Percentiles rank a stretch among this genome's conserved stretches.
phyloP scores from a whole-genome alignment of 441 rosid species.

The Metrosideros polymorpha region DNA sequence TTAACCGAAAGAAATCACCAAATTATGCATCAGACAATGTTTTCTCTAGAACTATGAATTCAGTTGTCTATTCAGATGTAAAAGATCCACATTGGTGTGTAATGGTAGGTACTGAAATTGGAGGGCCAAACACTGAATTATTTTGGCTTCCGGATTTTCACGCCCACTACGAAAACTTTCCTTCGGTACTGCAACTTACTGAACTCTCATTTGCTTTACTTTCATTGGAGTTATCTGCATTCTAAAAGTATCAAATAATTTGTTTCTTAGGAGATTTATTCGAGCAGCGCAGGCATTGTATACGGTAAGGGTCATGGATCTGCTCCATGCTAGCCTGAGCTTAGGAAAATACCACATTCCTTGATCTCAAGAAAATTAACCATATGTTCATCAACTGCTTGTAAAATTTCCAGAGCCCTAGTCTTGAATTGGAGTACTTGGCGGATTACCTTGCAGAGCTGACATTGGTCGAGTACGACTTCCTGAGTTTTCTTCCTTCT shows the following conservation, averaged over 20 bases:
- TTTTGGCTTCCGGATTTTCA: conserved; percentile 38
- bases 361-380: conserved; percentile 5
- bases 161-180: conserved; percentile 56
- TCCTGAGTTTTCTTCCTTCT: conserved; percentile 53
- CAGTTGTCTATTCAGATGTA: neutral
- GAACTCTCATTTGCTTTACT: neutral
- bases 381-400: neutral
- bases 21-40: neutral
- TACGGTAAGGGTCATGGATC: conserved; percentile 21
- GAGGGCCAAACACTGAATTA: conserved; percentile 37
- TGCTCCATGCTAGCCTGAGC: neutral
- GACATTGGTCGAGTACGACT: conserved; percentile 39
- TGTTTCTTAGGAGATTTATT: conserved; percentile 45
- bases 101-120: conserved; percentile 40
- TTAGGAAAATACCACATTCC: neutral
- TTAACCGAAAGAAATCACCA: neutral
- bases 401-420: conserved; percentile 33
- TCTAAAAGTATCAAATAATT: conserved; percentile 1
- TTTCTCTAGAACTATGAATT: neutral
- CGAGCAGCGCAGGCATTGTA: conserved; percentile 62
- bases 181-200: conserved; percentile 27
- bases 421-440: conserved; percentile 46
- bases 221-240: neutral
- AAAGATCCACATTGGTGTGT: neutral
- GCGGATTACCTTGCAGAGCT: conserved; percentile 58